Evolutionary conservation across 805 yeast genomes (phyloP).

Genomic region (Ogataea methanolica): DNA sequence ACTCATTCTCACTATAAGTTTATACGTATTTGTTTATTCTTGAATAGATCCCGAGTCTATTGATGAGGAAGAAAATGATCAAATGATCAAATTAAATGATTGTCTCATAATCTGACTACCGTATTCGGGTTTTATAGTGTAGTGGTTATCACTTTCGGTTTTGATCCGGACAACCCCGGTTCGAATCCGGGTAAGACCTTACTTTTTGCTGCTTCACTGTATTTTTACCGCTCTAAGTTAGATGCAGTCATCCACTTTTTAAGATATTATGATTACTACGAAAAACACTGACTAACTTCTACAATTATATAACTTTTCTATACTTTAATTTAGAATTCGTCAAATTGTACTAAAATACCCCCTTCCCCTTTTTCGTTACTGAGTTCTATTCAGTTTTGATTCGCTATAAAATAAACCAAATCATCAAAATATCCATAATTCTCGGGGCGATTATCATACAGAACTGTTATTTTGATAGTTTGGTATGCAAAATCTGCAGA

Average conservation of each 20-base stretch:
- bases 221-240: neutral
- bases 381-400: neutral
- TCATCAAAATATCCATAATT: slow-evolving; percentile 30
- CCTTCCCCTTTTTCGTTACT: neutral
- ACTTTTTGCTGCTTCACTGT: slow-evolving; percentile 9
- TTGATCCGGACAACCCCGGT: slow-evolving; percentile 81
- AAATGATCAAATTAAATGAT: too few species aligned
- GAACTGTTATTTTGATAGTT: slow-evolving; percentile 31
- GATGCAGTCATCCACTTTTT: too few species aligned
- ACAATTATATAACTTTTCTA: too few species aligned
- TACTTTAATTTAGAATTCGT: neutral
- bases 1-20: too few species aligned
- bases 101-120: neutral
- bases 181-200: slow-evolving; percentile 83
- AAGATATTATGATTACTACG: neutral
- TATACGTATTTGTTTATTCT: too few species aligned
- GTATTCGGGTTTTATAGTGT: slow-evolving; percentile 49
- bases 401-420: slow-evolving; percentile 13
- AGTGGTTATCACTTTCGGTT: slow-evolving; percentile 80
- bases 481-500: slow-evolving; percentile 36
- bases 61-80: neutral
- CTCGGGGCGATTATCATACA: slow-evolving; percentile 12
- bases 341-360: neutral
- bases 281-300: too few species aligned
- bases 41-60: too few species aligned